Percentiles rank a stretch among this genome's conserved stretches.
Conservation (phyloP, 179 eudicot genomes). For the Spergularia azorica region DNA sequence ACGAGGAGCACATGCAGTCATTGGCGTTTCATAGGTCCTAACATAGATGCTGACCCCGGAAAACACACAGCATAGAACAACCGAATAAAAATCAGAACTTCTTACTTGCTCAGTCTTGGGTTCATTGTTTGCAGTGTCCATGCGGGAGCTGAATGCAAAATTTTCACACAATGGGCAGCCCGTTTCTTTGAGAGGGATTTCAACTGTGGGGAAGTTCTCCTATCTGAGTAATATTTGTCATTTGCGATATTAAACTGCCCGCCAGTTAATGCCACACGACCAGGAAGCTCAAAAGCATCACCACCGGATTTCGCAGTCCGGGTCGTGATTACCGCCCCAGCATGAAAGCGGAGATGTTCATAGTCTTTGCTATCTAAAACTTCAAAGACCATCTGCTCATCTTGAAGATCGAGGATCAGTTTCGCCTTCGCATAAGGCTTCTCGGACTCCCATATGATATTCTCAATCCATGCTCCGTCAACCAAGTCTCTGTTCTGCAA, state of each 20-base stretch:
- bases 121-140: slow-evolving; percentile 89
- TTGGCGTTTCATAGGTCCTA: not conserved
- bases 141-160: slow-evolving; percentile 87
- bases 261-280: slow-evolving; percentile 49
- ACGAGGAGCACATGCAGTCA: not conserved
- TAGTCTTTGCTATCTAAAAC: slow-evolving; percentile 62
- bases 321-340: slow-evolving; percentile 80
- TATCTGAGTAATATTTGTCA: slow-evolving; percentile 86
- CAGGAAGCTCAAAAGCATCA: slow-evolving; percentile 54
- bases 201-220: slow-evolving; percentile 84
- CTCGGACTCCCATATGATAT: slow-evolving; percentile 78
- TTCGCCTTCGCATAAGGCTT: slow-evolving; percentile 66
- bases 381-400: slow-evolving; percentile 97
- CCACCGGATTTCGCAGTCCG: slow-evolving; percentile 45
- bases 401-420: slow-evolving; percentile 92
- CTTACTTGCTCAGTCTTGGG: slow-evolving; percentile 97
- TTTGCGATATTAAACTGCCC: slow-evolving; percentile 88
- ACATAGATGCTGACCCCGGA: not conserved
- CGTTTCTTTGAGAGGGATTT: slow-evolving; percentile 90
- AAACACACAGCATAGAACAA: slow-evolving; percentile 4
- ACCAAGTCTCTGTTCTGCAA: slow-evolving; percentile 71
- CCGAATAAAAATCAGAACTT: not conserved
- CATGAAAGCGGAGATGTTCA: slow-evolving; percentile 73
- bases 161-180: slow-evolving; percentile 79
- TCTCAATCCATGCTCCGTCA: slow-evolving; percentile 90